Evolutionary conservation across 495 filamentous ascomycete species (phyloP).

Genomic region (Lentithecium fluviatile): DNA sequence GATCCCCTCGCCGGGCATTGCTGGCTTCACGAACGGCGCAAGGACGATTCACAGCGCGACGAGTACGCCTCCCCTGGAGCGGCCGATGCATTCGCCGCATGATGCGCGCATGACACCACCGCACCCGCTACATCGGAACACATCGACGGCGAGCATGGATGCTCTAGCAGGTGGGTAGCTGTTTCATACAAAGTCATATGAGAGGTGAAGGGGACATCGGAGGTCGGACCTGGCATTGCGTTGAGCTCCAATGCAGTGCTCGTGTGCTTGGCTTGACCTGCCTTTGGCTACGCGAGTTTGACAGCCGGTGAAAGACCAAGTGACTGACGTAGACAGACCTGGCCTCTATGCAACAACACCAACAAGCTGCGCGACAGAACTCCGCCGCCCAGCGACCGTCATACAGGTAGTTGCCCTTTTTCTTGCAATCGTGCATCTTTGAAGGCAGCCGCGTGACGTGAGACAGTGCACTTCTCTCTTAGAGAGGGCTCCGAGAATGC

Average conservation of each 20-base stretch:
- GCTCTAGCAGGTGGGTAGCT: constrained; percentile 52
- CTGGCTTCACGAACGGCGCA: constrained; percentile 23
- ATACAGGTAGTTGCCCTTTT: constrained; percentile 24
- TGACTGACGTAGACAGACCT: constrained; percentile 46
- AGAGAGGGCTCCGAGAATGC: too few species aligned
- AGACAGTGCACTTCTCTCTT: too few species aligned
- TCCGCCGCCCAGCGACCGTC: constrained; percentile 46
- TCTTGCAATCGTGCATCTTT: background rate
- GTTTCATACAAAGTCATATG: background rate
- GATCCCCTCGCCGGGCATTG: constrained; percentile 24
- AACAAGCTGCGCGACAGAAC: constrained; percentile 52
- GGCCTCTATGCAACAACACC: constrained; percentile 65
- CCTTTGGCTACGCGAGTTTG: too few species aligned
- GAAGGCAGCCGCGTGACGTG: background rate
- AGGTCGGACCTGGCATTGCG: too few species aligned
- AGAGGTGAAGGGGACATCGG: background rate
- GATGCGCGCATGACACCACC: constrained; percentile 30
- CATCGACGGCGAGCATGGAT: constrained; percentile 63
- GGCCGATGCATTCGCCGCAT: constrained; percentile 38
- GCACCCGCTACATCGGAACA: constrained; percentile 42
- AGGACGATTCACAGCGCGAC: constrained; percentile 29
- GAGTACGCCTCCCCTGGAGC: constrained; percentile 41
- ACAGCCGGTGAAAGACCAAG: background rate
- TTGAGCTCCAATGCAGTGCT: too few species aligned
- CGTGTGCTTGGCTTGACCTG: too few species aligned